phyloP scores from a whole-genome alignment of 495 filamentous ascomycete genomes.

The Penicillium herquei region DNA sequence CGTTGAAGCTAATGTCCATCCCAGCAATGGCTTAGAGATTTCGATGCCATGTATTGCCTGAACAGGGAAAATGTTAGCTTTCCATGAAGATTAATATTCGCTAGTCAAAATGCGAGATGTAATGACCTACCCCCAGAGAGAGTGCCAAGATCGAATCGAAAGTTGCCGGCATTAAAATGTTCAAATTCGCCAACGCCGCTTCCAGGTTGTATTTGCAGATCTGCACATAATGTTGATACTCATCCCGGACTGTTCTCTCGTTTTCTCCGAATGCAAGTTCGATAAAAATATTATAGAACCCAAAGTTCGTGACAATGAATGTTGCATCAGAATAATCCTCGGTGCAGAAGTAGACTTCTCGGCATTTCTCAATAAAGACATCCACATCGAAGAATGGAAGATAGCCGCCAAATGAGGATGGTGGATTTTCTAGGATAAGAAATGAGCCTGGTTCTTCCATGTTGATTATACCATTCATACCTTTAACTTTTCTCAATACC shows the following conservation, averaged over 20 bases:
- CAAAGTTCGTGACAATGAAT: conserved; percentile 56
- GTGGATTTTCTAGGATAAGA: conserved; percentile 19
- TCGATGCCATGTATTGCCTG: conserved; percentile 59
- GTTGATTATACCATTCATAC: conserved; percentile 18
- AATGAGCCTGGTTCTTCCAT: background rate
- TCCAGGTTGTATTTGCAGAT: conserved; percentile 59
- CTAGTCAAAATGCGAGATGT: background rate
- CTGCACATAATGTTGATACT: conserved; percentile 38
- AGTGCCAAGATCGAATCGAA: conserved; percentile 60
- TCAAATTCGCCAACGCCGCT: conserved; percentile 54
- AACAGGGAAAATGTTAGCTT: no score
- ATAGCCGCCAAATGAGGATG: conserved; percentile 26
- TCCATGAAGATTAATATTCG: background rate
- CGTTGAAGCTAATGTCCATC: conserved; percentile 58
- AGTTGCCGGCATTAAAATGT: conserved; percentile 56
- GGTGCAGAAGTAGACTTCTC: conserved; percentile 57
- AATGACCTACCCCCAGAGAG: conserved; percentile 50
- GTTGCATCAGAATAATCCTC: conserved; percentile 55
- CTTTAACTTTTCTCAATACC: conserved; percentile 50
- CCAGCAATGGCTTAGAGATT: conserved; percentile 60
- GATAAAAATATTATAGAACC: conserved; percentile 56
- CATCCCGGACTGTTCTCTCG: conserved; percentile 23
- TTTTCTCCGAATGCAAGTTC: conserved; percentile 42
- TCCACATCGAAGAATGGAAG: conserved; percentile 47
- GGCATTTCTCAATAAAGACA: conserved; percentile 57